Evolutionary conservation across 495 filamentous ascomycete species (phyloP), one percentile per base, ranked within the genome.

Genomic region (Xylaria intraflava): DNA sequence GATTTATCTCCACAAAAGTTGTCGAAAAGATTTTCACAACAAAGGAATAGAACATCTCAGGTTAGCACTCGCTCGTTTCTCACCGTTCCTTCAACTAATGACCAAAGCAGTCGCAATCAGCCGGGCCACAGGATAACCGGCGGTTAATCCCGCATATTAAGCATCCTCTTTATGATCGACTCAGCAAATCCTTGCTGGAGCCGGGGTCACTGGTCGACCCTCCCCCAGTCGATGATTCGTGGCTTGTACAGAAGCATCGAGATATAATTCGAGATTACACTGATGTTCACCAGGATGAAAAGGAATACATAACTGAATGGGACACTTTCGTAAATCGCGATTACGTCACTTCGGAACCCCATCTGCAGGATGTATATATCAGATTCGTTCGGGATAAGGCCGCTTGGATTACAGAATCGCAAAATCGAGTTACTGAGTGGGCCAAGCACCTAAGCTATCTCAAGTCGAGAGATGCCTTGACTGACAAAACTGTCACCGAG

Each of bases 261-360:
- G 74, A 80, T 45, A 71, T 67, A 48, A 72, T 80, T 26, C 61
- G 68, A 9, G 78, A 81, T 49, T 79, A 74, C 46, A 68, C 65
- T 38, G 78, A 79, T 54, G 64, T 80, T 10, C 65, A 71, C 16
- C 63, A 62, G 12, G 65, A 65, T 12, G 78, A 81, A 48, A 78
- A 77, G 50, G 78, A 80, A 51, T 80, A 74, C 49, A 69, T 78
- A 53, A 65, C 64, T 40, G 68, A 71, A 43, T 81, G 76, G 75
- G 76, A 81, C 46, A 63, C 68, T 2, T 79, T 73, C 40, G 72
- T 78, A 23, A 69, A 74, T 35, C 61, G 56, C 27, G 65, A 72
- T 56, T 70, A 70, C 43, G 57, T 79, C 24, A 77, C 72, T 9
- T 72, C 72, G n/a, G 65, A 68, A 17, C 69, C 66, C 30, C 74